Evolutionary conservation across 306 rosid genomes (phyloP), one percentile per base, ranked within the genome.

Genomic region (Medicago arabica): DNA sequence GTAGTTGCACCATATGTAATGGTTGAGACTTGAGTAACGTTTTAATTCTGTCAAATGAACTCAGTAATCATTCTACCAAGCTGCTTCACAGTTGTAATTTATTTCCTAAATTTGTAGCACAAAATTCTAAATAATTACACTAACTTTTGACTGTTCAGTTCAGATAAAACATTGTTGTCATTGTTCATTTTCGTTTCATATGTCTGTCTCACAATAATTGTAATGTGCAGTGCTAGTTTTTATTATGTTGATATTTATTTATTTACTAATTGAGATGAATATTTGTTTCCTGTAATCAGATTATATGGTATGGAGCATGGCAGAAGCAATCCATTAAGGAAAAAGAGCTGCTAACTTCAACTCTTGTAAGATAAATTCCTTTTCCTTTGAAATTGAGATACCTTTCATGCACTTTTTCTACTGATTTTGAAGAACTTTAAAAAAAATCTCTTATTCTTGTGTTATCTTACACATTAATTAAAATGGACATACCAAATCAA

Each of bases 231-330:
- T 60, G 25, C 57, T 60, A 60, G 50, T 40, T 28, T 61, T 51
- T 17, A 13, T 50, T 60, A 34, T 41, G 16, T 75, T 28, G 14
- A 13, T 61, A 3, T 71, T 53, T 15, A 0, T 60, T 68, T n/a
- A 23, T 39, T 14, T 49, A 11, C 1, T 28, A 17, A 38, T 39
- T 70, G 9, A 17, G 10, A 15, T 78, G 46, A 70, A 60, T 59
- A 16, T 57, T 18, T 61, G 31, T 79, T 38, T 12, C 6, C 7
- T 69, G 19, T 77, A 10, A 83, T 78, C 93, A 93, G 98, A 87
- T 93, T 83, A 84, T 93, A 83, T 93, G 98, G 98, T 89, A 84
- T 80, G 98, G 95, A 80, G 86, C 88, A 69, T 93, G 98, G 98
- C 81, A 80, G 79, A 93, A 88, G 77, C 84, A 41, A 55, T 82